Evolutionary conservation across 352 stramenopile genomes (phyloP), one percentile per base, ranked within the genome.

Genomic region (Discostella stelligera): DNA sequence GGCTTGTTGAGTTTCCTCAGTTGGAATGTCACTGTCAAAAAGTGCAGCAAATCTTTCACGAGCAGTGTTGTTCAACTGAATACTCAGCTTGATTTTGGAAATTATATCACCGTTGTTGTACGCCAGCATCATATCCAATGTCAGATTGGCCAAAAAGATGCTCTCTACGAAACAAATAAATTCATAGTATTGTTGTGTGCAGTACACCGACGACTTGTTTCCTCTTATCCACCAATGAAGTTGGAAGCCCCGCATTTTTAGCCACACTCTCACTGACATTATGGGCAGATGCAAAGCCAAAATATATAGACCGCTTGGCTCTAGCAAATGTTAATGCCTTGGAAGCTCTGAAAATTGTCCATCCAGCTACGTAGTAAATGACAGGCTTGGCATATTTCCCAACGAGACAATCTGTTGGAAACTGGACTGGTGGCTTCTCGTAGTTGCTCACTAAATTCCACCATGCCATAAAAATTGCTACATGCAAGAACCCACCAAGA

Each of bases 121-220:
- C 23, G 68, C 68, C 27, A 77, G 55, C 68, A 77, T 77, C 68
- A 77, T 77, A 39, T 70, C 54, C 27, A 77, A 46, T n/a, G 59
- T 63, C 11, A 77, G 59, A 54, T 77, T 77, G 21, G 37, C 32
- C n/a, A 77, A 10, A 44, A 62, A 77, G 39, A 67, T 71, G 30
- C 41, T 71, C 49, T 77, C 68, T 21, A 77, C 41, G 3, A 77
- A 18, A 55, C 27, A 54, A 30, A 77, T 70, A 37, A 70, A 77
- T 16, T 60, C 30, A 65, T 71, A 77, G 48, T 77, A 77, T 6
- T 55, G 16, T 16, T 65, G 59, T 6, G 25, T 49, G 18, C 49
- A 39, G 44, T 55, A 71, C 13, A 77, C 55, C 13, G 58, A 49
- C 48, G 9, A 30, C 30, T 53, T 62, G 10, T 56, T 77, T 18